Conservation (phyloP, 768 basidiomycete genomes). For the Xerocomellus dryophilus region DNA sequence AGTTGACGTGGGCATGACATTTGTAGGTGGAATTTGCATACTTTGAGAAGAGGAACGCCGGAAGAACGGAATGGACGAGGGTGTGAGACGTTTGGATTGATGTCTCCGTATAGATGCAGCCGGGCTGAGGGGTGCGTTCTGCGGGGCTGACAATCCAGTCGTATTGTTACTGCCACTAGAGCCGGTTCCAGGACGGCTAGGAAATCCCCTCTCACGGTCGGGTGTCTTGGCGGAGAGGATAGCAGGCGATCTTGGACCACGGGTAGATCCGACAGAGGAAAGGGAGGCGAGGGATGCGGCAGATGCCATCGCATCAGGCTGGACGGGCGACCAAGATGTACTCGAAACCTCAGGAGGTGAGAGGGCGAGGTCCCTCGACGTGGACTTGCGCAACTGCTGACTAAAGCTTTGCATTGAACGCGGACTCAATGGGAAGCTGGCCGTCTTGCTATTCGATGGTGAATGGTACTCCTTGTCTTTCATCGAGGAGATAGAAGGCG, state of each 20-base stretch:
- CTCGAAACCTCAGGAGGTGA: constrained; percentile 43
- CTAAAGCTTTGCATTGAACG: constrained; percentile 60
- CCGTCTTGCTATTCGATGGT: constrained; percentile 40
- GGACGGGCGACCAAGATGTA: constrained; percentile 62
- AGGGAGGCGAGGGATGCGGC: constrained; percentile 73
- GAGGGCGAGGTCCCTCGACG: constrained; percentile 60
- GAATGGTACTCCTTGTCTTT: constrained; percentile 40
- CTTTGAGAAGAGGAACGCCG: constrained; percentile 88
- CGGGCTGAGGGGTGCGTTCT: constrained; percentile 67
- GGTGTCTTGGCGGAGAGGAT: constrained; percentile 55
- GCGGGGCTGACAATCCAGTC: constrained; percentile 51
- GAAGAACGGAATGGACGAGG: constrained; percentile 93
- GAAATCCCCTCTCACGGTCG: constrained; percentile 47
- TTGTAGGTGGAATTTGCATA: constrained; percentile 61
- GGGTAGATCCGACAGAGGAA: constrained; percentile 68
- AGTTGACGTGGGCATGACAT: constrained; percentile 38
- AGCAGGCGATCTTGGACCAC: constrained; percentile 44
- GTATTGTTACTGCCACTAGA: constrained; percentile 74
- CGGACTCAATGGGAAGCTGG: constrained; percentile 62
- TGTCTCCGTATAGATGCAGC: constrained; percentile 64
- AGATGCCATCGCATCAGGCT: constrained; percentile 74
- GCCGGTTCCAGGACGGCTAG: constrained; percentile 70
- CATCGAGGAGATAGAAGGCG: constrained; percentile 57
- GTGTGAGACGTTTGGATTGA: constrained; percentile 76
- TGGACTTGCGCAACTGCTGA: constrained; percentile 65